Evolutionary conservation across 2,329 filamentous ascomycete species (phyloP).

Genomic region (Aspergillus calidoustus): DNA sequence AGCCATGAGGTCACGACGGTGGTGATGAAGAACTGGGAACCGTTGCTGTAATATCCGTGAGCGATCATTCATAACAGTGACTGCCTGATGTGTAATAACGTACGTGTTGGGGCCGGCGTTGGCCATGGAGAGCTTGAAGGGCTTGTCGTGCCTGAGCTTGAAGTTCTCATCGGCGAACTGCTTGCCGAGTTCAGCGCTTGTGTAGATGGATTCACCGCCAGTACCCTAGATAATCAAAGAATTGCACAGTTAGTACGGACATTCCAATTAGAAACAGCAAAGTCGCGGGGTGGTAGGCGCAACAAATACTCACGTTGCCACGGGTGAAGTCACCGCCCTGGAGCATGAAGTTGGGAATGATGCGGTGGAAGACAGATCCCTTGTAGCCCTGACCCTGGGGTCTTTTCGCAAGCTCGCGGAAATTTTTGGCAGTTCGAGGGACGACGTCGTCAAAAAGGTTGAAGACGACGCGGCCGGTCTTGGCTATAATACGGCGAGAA

Average conservation of each 20-base stretch:
- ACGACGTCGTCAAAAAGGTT: slow-evolving; percentile 83
- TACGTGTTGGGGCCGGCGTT: slow-evolving; percentile 94
- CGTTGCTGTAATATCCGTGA: slow-evolving; percentile 54
- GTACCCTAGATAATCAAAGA: slow-evolving; percentile 65
- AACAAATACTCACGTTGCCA: slow-evolving; percentile 70
- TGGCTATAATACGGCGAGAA: slow-evolving; percentile 55
- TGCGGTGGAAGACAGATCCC: slow-evolving; percentile 85
- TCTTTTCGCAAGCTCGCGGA: slow-evolving; percentile 79
- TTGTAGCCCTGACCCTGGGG: slow-evolving; percentile 83
- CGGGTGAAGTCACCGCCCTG: slow-evolving; percentile 96
- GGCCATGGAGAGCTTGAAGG: slow-evolving; percentile 89
- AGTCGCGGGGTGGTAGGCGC: neutral
- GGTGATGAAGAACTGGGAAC: slow-evolving; percentile 75
- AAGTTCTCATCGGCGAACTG: slow-evolving; percentile 97
- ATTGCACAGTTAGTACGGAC: slow-evolving; percentile 18
- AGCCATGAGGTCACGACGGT: slow-evolving; percentile 70
- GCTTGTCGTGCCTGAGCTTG: slow-evolving; percentile 70
- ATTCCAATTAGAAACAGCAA: neutral
- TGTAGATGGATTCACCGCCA: slow-evolving; percentile 92
- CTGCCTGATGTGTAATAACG: slow-evolving; percentile 31
- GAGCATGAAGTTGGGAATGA: slow-evolving; percentile 93
- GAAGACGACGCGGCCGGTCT: slow-evolving; percentile 83
- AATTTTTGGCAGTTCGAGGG: slow-evolving; percentile 87
- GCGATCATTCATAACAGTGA: neutral
- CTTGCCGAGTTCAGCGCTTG: slow-evolving; percentile 56